phyloP scores from a whole-genome alignment of 2,329 filamentous ascomycete genomes.

The Aspergillus brasiliensis region DNA sequence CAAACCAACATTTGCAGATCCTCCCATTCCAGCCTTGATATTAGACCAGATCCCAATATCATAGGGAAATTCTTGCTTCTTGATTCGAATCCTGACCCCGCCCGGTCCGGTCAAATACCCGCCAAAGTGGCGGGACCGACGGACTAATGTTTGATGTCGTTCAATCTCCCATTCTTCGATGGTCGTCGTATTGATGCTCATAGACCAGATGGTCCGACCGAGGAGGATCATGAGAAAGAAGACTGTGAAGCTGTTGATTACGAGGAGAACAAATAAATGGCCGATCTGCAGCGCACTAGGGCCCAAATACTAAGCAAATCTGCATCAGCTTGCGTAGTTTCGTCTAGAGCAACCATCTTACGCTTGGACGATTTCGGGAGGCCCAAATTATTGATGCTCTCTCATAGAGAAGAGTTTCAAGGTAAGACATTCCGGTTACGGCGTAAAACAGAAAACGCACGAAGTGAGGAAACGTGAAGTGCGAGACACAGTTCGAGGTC shows the following conservation, averaged over 20 bases:
- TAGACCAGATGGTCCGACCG: constrained; percentile 56
- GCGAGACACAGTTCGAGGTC: constrained; percentile 67
- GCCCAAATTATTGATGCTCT: constrained; percentile 57
- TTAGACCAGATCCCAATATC: constrained; percentile 66
- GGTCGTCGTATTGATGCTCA: constrained; percentile 62
- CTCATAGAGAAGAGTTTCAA: constrained; percentile 58
- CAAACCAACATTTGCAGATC: constrained; percentile 46
- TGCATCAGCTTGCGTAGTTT: not conserved
- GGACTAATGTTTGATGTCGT: constrained; percentile 49
- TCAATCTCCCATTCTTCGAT: constrained; percentile 66
- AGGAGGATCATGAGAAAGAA: constrained; percentile 59
- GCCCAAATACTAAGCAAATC: constrained; percentile 56
- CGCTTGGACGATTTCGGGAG: constrained; percentile 58
- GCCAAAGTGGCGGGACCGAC: constrained; percentile 53
- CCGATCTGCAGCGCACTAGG: constrained; percentile 55
- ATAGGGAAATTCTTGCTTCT: constrained; percentile 66
- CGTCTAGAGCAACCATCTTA: constrained; percentile 35
- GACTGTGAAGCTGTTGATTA: constrained; percentile 59
- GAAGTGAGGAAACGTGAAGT: constrained; percentile 67
- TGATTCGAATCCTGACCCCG: constrained; percentile 56
- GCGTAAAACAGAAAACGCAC: constrained; percentile 64
- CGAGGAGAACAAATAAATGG: constrained; percentile 57
- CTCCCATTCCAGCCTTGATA: constrained; percentile 62
- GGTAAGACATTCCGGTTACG: constrained; percentile 58
- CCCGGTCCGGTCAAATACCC: constrained; percentile 62